phyloP scores from a whole-genome alignment of 495 filamentous ascomycete species.

The Parathielavia hyrcaniae region DNA sequence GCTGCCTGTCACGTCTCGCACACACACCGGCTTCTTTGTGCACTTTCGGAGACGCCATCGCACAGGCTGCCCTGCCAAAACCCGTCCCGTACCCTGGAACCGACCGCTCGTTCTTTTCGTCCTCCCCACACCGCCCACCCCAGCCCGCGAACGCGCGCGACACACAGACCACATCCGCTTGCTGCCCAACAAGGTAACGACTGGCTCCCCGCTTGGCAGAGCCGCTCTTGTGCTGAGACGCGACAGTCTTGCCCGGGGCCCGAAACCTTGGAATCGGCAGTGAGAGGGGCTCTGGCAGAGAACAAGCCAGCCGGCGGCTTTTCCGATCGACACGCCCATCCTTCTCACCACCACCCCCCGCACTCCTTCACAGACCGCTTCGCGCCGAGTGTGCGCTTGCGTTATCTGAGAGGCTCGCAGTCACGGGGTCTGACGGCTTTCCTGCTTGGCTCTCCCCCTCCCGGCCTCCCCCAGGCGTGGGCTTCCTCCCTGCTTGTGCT shows the following conservation, averaged over 20 bases:
- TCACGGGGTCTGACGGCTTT: slow-evolving; percentile 17
- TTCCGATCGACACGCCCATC: neutral
- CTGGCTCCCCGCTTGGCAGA: slow-evolving; percentile 15
- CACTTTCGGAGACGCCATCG: neutral
- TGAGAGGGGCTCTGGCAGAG: slow-evolving; percentile 5
- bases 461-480: slow-evolving; percentile 4
- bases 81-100: slow-evolving; percentile 18
- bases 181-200: slow-evolving; percentile 31
- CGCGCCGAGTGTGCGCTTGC: slow-evolving; percentile 1
- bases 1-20: slow-evolving; percentile 9
- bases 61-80: slow-evolving; percentile 23
- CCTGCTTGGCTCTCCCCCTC: slow-evolving; percentile 10
- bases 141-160: slow-evolving; percentile 15
- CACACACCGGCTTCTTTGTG: slow-evolving; percentile 8
- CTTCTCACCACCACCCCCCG: neutral
- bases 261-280: too few species aligned
- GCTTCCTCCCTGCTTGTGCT: slow-evolving; percentile 20
- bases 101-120: slow-evolving; percentile 21
- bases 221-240: neutral
- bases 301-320: neutral
- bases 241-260: neutral
- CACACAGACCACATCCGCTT: slow-evolving; percentile 19
- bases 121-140: slow-evolving; percentile 22
- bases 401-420: slow-evolving; percentile 12
- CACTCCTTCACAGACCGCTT: slow-evolving; percentile 9